phyloP scores from a whole-genome alignment of 305 asterid species.

The Fraxinus xanthoxyloides region DNA sequence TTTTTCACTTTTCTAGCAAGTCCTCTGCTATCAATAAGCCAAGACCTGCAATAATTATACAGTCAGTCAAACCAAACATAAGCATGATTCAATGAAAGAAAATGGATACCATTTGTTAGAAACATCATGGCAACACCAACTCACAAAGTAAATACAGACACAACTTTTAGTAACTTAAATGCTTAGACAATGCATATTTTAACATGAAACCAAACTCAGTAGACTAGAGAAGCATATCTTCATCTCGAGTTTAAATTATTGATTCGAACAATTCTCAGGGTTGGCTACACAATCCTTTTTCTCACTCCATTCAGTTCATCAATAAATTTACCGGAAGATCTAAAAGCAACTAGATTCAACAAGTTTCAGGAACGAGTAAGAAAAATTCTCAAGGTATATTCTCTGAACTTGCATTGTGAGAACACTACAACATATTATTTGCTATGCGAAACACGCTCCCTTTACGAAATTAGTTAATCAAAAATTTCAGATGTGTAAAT shows the following conservation, averaged over 20 bases:
- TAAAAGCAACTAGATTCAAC: background rate
- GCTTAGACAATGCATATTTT: background rate
- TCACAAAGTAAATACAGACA: background rate
- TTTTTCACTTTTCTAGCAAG: slow-evolving; percentile 72
- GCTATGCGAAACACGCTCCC: background rate
- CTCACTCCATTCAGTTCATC: background rate
- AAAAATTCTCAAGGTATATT: background rate
- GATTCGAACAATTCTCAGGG: background rate
- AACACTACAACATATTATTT: background rate
- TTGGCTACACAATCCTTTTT: background rate
- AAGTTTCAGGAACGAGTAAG: background rate
- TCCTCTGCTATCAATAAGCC: slow-evolving; percentile 74
- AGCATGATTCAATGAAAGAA: slow-evolving; percentile 2
- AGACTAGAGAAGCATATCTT: background rate
- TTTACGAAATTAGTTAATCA: background rate
- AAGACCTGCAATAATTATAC: slow-evolving; percentile 49
- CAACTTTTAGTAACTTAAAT: background rate
- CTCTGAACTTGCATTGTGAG: background rate
- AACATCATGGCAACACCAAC: background rate
- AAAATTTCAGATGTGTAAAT: background rate
- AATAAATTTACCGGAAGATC: background rate
- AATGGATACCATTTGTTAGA: slow-evolving; percentile 6
- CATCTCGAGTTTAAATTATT: background rate
- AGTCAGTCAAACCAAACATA: background rate
- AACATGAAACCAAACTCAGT: background rate